Evolutionary conservation across 1,284 basidiomycete genomes (phyloP), one percentile per base, ranked within the genome.

Genomic region (Retiboletus flavoniger): DNA sequence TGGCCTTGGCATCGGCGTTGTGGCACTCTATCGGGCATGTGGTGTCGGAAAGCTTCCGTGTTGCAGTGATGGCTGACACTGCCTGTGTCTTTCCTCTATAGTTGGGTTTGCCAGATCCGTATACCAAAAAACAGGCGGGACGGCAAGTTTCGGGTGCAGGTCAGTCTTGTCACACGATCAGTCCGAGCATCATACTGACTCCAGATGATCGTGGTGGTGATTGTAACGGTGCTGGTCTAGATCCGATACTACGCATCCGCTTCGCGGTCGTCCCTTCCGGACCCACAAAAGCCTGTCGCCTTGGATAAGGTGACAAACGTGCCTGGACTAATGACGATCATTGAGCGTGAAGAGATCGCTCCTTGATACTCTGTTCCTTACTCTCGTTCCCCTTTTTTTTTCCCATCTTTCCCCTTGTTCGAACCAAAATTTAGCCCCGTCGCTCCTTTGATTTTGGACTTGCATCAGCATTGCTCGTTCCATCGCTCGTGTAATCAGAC

Each of bases 311-410:
- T 75, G 31, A 74, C 69, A 53, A 73, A 76, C 51, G 73, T 85
- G 5, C 80, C 82, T 3, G 84, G 84, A n/a, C 72, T 85, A 16
- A 86, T 86, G 84, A 84, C 82, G 29, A 77, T 85, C 60, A 45
- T 80, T 24, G 73, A 71, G 45, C 75, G 82, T 47, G 63, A 75
- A 71, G 63, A 72, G 72, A 54, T 65, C 24, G 19, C 34, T 2
- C 41, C 26, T 48, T 69, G 48, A 62, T 19, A 39, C 11, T 31
- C 19, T 31, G 4, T 32, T 19, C 28, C 7, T 32, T n/a, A 21
- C 29, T 28, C 6, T 24, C 24, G n/a, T 16, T n/a, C 4, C 28
- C 9, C 19, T 24, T 19, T 7, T 34, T 43, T 10, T 13, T 8
- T 3, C n/a, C 21, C 7, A 24, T 4, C 24, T 5, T 24, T 3